Conservation (phyloP, 2,329 filamentous ascomycete species). For the Ophiocordyceps australis region DNA sequence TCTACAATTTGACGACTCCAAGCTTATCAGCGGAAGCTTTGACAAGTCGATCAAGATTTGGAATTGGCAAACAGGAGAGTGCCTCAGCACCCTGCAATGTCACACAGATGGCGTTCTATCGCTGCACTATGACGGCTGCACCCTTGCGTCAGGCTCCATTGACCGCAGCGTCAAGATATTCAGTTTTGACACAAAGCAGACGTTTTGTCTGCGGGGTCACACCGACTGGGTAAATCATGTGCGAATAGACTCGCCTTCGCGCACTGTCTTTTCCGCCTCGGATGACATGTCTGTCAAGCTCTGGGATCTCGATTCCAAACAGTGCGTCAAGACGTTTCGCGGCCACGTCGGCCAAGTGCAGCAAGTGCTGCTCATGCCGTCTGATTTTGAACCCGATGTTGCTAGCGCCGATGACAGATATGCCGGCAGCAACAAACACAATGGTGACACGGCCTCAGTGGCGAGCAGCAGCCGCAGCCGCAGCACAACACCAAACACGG, state of each 20-base stretch:
- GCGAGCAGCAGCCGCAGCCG: constrained; percentile 22
- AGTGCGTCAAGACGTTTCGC: constrained; percentile 60
- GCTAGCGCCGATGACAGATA: constrained; percentile 24
- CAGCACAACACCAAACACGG: constrained; percentile 18
- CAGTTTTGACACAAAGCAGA: constrained; percentile 73
- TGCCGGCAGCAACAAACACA: constrained; percentile 28
- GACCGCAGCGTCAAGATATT: constrained; percentile 85
- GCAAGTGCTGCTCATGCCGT: constrained; percentile 68
- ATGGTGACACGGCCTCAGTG: constrained; percentile 34
- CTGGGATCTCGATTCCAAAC: constrained; percentile 78
- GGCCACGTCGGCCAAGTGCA: constrained; percentile 94
- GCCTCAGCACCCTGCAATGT: constrained; percentile 61
- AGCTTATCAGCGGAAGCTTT: constrained; percentile 77
- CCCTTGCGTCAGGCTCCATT: constrained; percentile 75
- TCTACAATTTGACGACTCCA: constrained; percentile 82
- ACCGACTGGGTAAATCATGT: constrained; percentile 96
- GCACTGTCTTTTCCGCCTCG: constrained; percentile 80
- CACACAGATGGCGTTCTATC: constrained; percentile 73
- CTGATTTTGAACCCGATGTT: constrained; percentile 80
- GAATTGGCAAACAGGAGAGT: constrained; percentile 90
- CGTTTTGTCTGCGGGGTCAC: constrained; percentile 67
- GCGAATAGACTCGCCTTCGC: constrained; percentile 61
- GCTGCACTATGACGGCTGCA: constrained; percentile 70
- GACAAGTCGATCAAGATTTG: constrained; percentile 82
- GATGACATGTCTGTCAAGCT: constrained; percentile 84